These are phyloP conservation scores for Penicillium bovifimosum DNA, from an alignment of 495 filamentous ascomycete species.

Conservation along the genomic window DNA sequence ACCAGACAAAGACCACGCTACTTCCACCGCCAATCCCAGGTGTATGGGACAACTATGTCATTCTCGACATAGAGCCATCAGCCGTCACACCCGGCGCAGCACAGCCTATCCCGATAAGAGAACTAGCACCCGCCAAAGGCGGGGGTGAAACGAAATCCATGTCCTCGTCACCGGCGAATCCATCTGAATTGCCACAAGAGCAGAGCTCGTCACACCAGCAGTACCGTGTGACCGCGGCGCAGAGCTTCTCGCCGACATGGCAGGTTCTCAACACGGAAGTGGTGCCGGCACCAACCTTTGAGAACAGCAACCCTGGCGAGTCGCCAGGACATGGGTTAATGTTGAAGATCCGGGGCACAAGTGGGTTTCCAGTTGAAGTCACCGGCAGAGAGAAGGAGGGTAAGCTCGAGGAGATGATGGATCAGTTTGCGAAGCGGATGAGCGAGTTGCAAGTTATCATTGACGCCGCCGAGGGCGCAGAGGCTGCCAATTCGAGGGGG, in stretches of 20 bases:
- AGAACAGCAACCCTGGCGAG: constrained; percentile 38
- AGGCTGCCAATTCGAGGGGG: not conserved
- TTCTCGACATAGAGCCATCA: constrained; percentile 39
- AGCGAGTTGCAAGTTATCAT: constrained; percentile 41
- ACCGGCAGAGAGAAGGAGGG: constrained; percentile 29
- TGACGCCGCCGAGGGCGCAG: constrained; percentile 27
- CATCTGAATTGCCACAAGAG: constrained; percentile 9
- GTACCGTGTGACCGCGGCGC: constrained; percentile 41
- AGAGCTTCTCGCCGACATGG: constrained; percentile 49
- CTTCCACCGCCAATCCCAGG: constrained; percentile 39
- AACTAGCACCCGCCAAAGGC: constrained; percentile 4
- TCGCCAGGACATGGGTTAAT: constrained; percentile 47
- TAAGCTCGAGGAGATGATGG: constrained; percentile 50
- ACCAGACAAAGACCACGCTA: constrained; percentile 21
- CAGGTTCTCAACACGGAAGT: constrained; percentile 48
- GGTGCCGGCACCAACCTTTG: constrained; percentile 53
- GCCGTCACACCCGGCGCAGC: not conserved
- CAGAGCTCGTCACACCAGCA: constrained; percentile 27
- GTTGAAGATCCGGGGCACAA: constrained; percentile 60
- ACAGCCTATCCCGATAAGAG: not conserved
- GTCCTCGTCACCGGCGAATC: constrained; percentile 18
- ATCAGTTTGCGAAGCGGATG: constrained; percentile 65
- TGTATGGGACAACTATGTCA: constrained; percentile 38
- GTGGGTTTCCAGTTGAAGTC: constrained; percentile 25
- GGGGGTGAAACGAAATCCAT: constrained; percentile 11